Conservation (phyloP, 306 rosid genomes). For the Elaeagnus macrophylla region DNA sequence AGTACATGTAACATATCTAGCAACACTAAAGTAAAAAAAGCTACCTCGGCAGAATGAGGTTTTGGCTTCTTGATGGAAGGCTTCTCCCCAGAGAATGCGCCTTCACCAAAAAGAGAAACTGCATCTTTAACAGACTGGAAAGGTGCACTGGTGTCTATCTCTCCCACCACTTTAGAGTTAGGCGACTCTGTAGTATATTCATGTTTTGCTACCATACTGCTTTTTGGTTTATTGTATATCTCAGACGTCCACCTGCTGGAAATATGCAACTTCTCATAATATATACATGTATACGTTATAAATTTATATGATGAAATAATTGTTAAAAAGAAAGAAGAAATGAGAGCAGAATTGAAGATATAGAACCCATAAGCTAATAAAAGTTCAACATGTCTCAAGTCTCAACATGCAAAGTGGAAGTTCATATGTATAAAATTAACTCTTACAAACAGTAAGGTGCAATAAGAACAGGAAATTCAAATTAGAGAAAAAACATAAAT, state of each 20-base stretch:
- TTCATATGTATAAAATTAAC: too few species aligned
- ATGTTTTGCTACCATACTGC: conserved; percentile 64
- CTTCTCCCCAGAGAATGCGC: conserved; percentile 81
- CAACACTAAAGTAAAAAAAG: not conserved
- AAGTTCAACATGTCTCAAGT: too few species aligned
- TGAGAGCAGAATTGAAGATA: too few species aligned
- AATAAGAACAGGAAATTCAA: too few species aligned
- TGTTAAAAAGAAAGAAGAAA: not conserved
- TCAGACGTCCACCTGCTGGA: conserved; percentile 19
- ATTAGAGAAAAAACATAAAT: too few species aligned
- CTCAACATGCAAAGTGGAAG: too few species aligned
- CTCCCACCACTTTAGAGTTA: conserved; percentile 69
- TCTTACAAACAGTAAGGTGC: too few species aligned
- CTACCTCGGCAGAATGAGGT: conserved; percentile 85
- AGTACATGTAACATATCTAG: too few species aligned
- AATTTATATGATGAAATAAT: not conserved
- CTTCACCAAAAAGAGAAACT: conserved; percentile 81
- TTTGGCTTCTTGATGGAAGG: conserved; percentile 56
- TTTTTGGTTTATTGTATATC: conserved; percentile 1
- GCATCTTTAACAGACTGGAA: conserved; percentile 99
- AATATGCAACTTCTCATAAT: not conserved
- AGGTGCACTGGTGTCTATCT: conserved; percentile 96
- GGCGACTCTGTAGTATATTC: conserved; percentile 50
- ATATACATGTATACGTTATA: conserved; percentile 1
- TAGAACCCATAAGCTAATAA: too few species aligned